These are phyloP conservation scores for Solanum hybrid DNA, from an alignment of 305 asterid genomes.

Conservation along the genomic window DNA sequence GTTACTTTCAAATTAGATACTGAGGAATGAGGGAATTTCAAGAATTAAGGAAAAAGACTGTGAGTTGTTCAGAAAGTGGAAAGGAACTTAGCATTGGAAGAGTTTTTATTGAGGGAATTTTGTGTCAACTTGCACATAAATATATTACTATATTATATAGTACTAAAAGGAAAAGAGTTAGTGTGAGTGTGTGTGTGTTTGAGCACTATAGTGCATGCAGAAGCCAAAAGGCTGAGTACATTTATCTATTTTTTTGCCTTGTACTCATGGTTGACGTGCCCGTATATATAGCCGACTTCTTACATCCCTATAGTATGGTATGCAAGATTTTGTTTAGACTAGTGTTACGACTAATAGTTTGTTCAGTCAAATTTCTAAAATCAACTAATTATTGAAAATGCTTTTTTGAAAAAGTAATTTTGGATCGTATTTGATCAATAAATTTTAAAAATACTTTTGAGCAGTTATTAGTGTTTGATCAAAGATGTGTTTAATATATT, in stretches of 20 bases:
- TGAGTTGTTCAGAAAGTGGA: background rate
- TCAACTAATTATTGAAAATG: background rate
- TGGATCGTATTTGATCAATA: too few species aligned
- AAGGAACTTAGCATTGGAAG: background rate
- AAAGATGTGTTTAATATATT: background rate
- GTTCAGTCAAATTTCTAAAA: background rate
- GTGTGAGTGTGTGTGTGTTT: background rate
- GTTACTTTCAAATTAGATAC: background rate
- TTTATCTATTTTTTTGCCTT: background rate
- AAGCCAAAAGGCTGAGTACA: background rate
- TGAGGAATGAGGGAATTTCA: background rate
- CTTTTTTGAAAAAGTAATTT: background rate
- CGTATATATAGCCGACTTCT: background rate
- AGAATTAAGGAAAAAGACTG: background rate
- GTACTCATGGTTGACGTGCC: background rate
- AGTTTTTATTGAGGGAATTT: background rate
- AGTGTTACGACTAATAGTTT: background rate
- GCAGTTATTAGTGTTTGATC: background rate
- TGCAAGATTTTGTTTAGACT: background rate
- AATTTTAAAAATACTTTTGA: too few species aligned
- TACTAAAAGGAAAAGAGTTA: background rate
- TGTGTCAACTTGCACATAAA: slow-evolving; percentile 9
- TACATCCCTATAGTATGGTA: background rate
- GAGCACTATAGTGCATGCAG: slow-evolving; percentile 6
- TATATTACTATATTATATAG: background rate